A percentile compares a stretch with the other conserved stretches of the same genome.
Conservation (phyloP, 2,329 filamentous ascomycete species). For the Dactylella cylindrospora region DNA sequence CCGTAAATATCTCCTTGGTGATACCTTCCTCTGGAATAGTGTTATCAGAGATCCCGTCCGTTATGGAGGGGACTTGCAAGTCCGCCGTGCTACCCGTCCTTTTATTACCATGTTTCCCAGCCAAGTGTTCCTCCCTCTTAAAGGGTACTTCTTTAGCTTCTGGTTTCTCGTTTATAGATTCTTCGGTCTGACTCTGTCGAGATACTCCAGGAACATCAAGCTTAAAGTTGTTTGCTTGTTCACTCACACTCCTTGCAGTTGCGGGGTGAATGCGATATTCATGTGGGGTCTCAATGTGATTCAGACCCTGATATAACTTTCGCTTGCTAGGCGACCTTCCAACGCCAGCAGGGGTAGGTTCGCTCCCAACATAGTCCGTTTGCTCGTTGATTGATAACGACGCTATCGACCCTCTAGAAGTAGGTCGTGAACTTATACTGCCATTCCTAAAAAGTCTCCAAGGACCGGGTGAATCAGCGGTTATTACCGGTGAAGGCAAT, state of each 20-base stretch:
- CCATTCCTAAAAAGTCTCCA: slow-evolving; percentile 60
- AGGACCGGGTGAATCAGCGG: slow-evolving; percentile 66
- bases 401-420: slow-evolving; percentile 54
- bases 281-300: slow-evolving; percentile 49
- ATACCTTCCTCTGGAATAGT: slow-evolving; percentile 54
- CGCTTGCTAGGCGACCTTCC: slow-evolving; percentile 59
- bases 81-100: slow-evolving; percentile 49
- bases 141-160: slow-evolving; percentile 47
- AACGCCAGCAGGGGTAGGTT: slow-evolving; percentile 52
- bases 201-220: slow-evolving; percentile 44
- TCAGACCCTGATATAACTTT: slow-evolving; percentile 60
- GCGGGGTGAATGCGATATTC: slow-evolving; percentile 27
- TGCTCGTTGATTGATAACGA: slow-evolving; percentile 57
- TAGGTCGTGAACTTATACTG: slow-evolving; percentile 56
- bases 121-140: slow-evolving; percentile 48
- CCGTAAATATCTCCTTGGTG: slow-evolving; percentile 66
- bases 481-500: slow-evolving; percentile 72
- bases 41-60: slow-evolving; percentile 55
- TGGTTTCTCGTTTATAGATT: slow-evolving; percentile 18
- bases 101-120: slow-evolving; percentile 50
- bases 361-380: slow-evolving; percentile 55
- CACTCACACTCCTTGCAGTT: slow-evolving; percentile 44
- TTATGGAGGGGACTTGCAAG: slow-evolving; percentile 74
- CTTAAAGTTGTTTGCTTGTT: slow-evolving; percentile 43
- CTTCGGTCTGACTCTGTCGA: slow-evolving; percentile 31